Conservation (phyloP, 2,329 filamentous ascomycete genomes). For the Sclerotinia glacialis region DNA sequence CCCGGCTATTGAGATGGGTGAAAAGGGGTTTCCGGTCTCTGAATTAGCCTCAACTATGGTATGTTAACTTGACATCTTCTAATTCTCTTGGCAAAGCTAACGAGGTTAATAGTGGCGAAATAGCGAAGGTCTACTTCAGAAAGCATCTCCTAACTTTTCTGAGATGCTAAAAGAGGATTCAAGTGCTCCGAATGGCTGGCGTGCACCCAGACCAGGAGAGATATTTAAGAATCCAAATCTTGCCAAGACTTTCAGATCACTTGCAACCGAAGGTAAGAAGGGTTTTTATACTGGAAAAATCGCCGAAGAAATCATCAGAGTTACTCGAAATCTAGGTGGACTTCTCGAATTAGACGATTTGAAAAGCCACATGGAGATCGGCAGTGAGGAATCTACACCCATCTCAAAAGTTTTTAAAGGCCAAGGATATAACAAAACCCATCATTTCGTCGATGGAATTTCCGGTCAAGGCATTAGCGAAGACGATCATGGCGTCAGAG, state of each 20-base stretch:
- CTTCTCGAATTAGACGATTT: conserved; percentile 78
- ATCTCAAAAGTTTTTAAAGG: conserved; percentile 78
- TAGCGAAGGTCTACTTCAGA: conserved; percentile 60
- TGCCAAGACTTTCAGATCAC: conserved; percentile 73
- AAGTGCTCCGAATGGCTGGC: conserved; percentile 62
- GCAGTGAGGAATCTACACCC: conserved; percentile 78
- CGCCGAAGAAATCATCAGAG: conserved; percentile 76
- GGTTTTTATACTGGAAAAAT: conserved; percentile 89
- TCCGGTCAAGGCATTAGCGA: conserved; percentile 41
- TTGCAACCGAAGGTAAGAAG: conserved; percentile 78
- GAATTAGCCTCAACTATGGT: conserved; percentile 53
- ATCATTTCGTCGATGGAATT: conserved; percentile 45
- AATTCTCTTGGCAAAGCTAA: conserved; percentile 13
- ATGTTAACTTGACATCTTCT: conserved; percentile 2
- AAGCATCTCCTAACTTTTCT: conserved; percentile 77
- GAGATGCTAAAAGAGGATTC: conserved; percentile 85
- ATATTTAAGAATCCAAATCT: conserved; percentile 83
- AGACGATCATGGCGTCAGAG: conserved; percentile 60
- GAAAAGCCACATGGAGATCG: conserved; percentile 66
- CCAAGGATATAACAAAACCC: conserved; percentile 54
- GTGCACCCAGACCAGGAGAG: conserved; percentile 77
- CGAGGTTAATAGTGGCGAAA: conserved; percentile 61
- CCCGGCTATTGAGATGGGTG: conserved; percentile 81
- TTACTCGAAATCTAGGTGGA: conserved; percentile 72
- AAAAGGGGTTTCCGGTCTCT: conserved; percentile 85